Evolutionary conservation across 768 basidiomycete genomes (phyloP).

Genomic region (Hericium coralloides): DNA sequence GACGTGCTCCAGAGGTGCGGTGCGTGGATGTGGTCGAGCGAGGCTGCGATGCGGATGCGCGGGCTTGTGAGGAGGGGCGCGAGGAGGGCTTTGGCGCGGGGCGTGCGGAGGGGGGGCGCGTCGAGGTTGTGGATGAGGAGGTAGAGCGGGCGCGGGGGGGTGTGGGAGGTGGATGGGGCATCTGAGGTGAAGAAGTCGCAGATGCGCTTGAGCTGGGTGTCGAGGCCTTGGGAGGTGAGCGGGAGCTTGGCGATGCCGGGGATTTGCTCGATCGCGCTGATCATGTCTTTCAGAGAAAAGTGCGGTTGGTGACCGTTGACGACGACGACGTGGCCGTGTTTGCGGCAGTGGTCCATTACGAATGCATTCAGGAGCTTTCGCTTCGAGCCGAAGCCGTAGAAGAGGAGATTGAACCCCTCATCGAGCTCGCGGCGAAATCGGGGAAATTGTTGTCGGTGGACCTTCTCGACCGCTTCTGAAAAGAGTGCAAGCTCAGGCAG

Average conservation of each 20-base stretch:
- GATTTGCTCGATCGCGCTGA: conserved; percentile 16
- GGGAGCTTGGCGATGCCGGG: conserved; percentile 32
- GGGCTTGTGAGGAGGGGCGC: conserved; percentile 65
- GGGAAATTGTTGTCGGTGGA: conserved; percentile 35
- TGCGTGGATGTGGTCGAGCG: conserved; percentile 81
- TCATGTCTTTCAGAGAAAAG: conserved; percentile 51
- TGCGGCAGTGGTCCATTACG: conserved; percentile 45
- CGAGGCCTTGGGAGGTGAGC: conserved; percentile 32
- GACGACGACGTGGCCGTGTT: conserved; percentile 63
- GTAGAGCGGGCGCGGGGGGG: conserved; percentile 40
- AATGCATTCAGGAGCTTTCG: conserved; percentile 67
- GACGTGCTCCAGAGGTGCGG: conserved; percentile 78
- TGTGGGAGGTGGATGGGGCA: conserved; percentile 11
- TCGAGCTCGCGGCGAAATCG: conserved; percentile 64
- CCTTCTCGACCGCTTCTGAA: conserved; percentile 24
- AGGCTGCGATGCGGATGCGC: conserved; percentile 73
- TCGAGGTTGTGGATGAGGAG: conserved; percentile 90
- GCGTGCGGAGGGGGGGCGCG: conserved; percentile 53
- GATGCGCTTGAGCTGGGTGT: conserved; percentile 57
- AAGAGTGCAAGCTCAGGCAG: conserved; percentile 22
- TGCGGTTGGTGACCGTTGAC: conserved; percentile 72
- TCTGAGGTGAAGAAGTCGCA: conserved; percentile 46
- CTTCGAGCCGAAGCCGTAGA: conserved; percentile 90
- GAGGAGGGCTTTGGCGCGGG: conserved; percentile 57
- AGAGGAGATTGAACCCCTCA: conserved; percentile 80